Percentiles rank a stretch among this genome's conserved stretches.
These are phyloP conservation scores for Suhomyces wounanorum DNA, from an alignment of 1,139 yeast species.

Conservation along the genomic window DNA sequence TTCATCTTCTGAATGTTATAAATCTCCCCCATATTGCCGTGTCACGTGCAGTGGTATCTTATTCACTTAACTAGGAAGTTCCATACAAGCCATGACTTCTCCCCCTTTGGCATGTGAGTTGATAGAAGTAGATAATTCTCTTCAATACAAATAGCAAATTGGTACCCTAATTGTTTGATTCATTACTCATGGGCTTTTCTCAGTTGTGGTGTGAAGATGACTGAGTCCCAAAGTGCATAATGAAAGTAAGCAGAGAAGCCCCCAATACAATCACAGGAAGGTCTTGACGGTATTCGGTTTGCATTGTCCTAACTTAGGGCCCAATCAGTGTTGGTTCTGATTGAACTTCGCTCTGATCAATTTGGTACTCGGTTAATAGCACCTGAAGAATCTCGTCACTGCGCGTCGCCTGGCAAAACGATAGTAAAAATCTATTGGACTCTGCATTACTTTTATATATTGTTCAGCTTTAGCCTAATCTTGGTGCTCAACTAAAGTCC, in stretches of 20 bases:
- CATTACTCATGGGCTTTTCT: too few relatives aligned
- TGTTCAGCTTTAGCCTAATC: background rate
- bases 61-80: background rate
- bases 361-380: background rate
- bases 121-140: background rate
- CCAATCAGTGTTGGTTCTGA: background rate
- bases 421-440: background rate
- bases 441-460: background rate
- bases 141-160: background rate
- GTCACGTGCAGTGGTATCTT: constrained; percentile 4
- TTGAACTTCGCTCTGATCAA: background rate
- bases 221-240: too few relatives aligned
- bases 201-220: too few relatives aligned
- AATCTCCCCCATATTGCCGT: background rate
- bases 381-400: background rate
- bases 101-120: background rate
- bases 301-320: background rate
- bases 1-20: background rate
- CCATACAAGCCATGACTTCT: background rate
- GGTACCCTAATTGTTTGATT: too few relatives aligned
- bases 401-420: background rate
- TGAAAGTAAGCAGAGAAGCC: too few relatives aligned
- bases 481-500: background rate
- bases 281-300: background rate
- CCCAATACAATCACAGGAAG: too few relatives aligned